Evolutionary conservation across 73 alveolate species (phyloP), one percentile per base, ranked within the genome.

Genomic region (Paramecium tetraurelia): DNA sequence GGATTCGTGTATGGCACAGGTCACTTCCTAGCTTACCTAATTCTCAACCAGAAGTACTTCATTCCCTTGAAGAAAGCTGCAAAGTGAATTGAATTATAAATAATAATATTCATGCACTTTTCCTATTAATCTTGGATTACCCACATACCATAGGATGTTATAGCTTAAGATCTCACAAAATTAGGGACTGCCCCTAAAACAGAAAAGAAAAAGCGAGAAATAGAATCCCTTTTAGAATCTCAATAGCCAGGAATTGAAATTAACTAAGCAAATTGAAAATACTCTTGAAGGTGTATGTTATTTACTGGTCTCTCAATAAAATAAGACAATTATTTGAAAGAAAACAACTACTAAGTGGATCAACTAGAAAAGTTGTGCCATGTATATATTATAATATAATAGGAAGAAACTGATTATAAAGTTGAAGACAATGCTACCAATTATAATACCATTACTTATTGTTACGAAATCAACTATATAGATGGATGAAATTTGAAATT

Each of bases 1-100:
- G 90, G 90, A 46, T 22, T 80, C 46, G 21, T 44, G 2, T 80
- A 80, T 46, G 90, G 90, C 44, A 20, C 48, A 31, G 90, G 90
- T 21, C 75, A 80, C 38, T 80, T 80, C 44, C 8, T 80, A 24
- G 90, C 90, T 24, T 80, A 44, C 50, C 18, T 80, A 80, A 24
- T 80, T 9, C 22, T 80, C 33, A 80, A 80, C 33, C 18, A 80
- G 76, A 80, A 46, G 48, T 80, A 20, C 27, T 44, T 80, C 48
- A 80, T n/a, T n/a, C 71, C 41, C 7, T 24, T 80, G 33, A 46
- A 44, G 46, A 35, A 80, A 80, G 90, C 90, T 18, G 4, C 69
- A 53, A 53, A 53, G 69, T 53, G 69, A 53, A 53, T 53, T 53
- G 69, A 53, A 53, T 18, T 53, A 53, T 53, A 53, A 53, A 53